phyloP scores from a whole-genome alignment of 164 flowering plant genomes.

The Kingdonia uniflora region DNA sequence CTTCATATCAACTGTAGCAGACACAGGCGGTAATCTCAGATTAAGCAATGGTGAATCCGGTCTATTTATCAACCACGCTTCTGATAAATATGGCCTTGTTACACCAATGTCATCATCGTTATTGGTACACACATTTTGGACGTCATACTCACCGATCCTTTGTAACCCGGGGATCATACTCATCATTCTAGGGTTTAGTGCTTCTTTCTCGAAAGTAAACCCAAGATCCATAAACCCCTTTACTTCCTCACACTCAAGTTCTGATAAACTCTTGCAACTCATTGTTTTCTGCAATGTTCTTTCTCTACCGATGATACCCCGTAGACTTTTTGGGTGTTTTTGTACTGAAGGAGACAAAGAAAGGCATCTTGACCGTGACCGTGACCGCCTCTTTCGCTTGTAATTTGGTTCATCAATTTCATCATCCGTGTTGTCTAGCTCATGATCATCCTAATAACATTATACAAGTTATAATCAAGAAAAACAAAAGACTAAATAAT shows the following conservation, averaged over 20 bases:
- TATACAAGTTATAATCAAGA: too few relatives aligned
- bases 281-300: slow-evolving; percentile 19
- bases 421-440: neutral
- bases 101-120: neutral
- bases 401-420: slow-evolving; percentile 1
- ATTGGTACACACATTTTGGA: too few relatives aligned
- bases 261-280: slow-evolving; percentile 36
- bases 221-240: slow-evolving; percentile 72
- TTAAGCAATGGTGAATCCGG: slow-evolving; percentile 45
- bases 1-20: slow-evolving; percentile 37
- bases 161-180: slow-evolving; percentile 51
- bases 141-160: slow-evolving; percentile 15
- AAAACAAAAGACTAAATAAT: too few relatives aligned
- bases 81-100: slow-evolving; percentile 54
- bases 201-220: slow-evolving; percentile 40
- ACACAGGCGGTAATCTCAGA: slow-evolving; percentile 22
- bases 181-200: slow-evolving; percentile 36
- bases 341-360: slow-evolving; percentile 29
- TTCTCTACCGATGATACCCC: neutral
- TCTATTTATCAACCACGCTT: slow-evolving; percentile 50
- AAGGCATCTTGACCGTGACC: slow-evolving; percentile 8
- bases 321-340: slow-evolving; percentile 6
- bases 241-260: slow-evolving; percentile 57
- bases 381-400: slow-evolving; percentile 17
- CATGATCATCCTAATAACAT: neutral